Base-by-base conservation (phyloP, 192 early-diverging fungal species). In the Backusella mclennaniae region DNA sequence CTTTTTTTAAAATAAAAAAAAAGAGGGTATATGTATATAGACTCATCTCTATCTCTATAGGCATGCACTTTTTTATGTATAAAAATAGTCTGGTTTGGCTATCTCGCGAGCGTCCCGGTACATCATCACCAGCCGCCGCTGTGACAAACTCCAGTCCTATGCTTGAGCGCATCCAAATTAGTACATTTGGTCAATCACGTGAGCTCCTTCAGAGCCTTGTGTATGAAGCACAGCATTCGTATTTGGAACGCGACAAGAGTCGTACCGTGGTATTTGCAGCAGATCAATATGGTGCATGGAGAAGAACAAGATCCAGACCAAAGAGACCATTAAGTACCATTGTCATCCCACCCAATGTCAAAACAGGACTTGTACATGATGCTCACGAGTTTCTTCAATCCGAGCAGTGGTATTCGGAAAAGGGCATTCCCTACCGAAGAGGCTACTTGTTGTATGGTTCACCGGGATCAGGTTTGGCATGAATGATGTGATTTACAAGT, bases 371-470 rank as follows among this genome's bases (percentile, higher is more conserved):
- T 23, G 79, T 89, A 1, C 53, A 81, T 0, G 88, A 89, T 39
- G 82, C 85, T 6, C 76, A 87, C 35, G 82, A 86, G 39, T 92
- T 91, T 44, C 78, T 91, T 66, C 73, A 75, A 4, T 84, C 86
- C 3, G 87, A 90, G 46, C 76, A 85, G 9, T 92, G 89, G 89
- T 92, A 92, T 63, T 52, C 77, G 0, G 80, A 88, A 36, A 82
- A 84, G 23, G 88, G 90, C 0, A 85, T 93, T 42, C 91, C 93
- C 3, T 93, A 91, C 74, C 74, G 93, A 46, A 75, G 91, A 41
- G 92, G 93, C 0, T 86, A 91, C 73, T 73, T 93, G 19, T 74
- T 94, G 19, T 91, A 92, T 73, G 93, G 93, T 17, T 75, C 83
- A n/a, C 93, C 93, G 35, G 93, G 92, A 72, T 90, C 89, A 29